A percentile compares a stretch with the other conserved stretches of the same genome.
phyloP scores from a whole-genome alignment of 148 eudicot genomes.

The Persicaria maculosa region DNA sequence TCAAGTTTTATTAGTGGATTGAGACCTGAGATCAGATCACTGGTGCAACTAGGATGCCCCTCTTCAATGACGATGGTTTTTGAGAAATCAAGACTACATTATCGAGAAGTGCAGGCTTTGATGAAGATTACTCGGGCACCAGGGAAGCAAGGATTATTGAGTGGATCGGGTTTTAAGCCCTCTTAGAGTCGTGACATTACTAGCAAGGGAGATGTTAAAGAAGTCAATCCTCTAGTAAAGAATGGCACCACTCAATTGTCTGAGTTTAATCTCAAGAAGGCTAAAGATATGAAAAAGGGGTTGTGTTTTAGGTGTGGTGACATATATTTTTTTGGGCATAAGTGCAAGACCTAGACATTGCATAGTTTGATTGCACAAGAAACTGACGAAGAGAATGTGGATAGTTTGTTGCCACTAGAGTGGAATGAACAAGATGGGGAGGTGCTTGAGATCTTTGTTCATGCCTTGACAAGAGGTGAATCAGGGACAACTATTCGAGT shows the following conservation, averaged over 20 bases:
- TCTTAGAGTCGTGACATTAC: not conserved
- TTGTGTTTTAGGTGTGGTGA: not conserved
- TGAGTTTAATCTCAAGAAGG: not conserved
- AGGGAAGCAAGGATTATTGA: too few relatives aligned
- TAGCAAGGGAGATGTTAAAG: too few relatives aligned
- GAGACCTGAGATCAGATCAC: not conserved
- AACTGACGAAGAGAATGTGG: not conserved
- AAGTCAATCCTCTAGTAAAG: rapidly evolving
- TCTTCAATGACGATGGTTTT: not conserved
- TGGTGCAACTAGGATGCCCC: not conserved
- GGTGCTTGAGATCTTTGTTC: not conserved
- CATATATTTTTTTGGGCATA: not conserved
- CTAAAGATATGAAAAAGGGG: not conserved
- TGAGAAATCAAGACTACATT: not conserved
- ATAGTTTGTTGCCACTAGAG: rapidly evolving
- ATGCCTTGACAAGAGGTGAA: not conserved
- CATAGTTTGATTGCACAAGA: not conserved
- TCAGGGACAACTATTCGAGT: not conserved
- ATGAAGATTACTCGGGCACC: not conserved
- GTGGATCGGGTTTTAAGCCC: rapidly evolving
- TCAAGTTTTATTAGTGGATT: not conserved
- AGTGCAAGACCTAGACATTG: not conserved
- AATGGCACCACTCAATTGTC: too few relatives aligned
- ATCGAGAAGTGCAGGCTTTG: not conserved
- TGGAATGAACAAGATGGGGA: not conserved